These are phyloP conservation scores for Gaeumannomyces tritici DNA, from an alignment of 2,329 filamentous ascomycete species.

Conservation along the genomic window DNA sequence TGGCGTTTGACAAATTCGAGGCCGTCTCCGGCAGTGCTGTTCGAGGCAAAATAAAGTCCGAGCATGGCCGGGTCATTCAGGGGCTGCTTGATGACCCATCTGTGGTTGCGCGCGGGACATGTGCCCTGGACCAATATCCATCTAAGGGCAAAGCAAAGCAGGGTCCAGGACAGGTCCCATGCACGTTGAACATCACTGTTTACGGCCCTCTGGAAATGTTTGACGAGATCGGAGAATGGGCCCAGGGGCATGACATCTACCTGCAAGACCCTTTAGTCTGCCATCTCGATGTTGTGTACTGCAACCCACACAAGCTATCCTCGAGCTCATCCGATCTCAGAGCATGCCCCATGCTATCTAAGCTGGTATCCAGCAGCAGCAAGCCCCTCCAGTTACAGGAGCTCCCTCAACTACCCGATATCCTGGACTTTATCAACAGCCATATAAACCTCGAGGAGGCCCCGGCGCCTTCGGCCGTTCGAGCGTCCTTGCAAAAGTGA, in stretches of 20 bases:
- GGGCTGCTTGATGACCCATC: constrained; percentile 5
- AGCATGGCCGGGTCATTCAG: constrained; percentile 1
- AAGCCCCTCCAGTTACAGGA: background rate
- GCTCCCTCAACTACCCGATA: constrained; percentile 8
- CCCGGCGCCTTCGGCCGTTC: constrained; percentile 15
- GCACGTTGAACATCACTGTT: constrained; percentile 15
- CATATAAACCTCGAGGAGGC: constrained; percentile 17
- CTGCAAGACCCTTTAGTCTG: constrained; percentile 23
- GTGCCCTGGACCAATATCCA: background rate
- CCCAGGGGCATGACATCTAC: constrained; percentile 20
- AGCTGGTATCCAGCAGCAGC: background rate
- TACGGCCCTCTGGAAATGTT: constrained; percentile 18
- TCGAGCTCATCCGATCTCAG: background rate
- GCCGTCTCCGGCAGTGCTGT: background rate
- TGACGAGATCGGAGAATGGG: constrained; percentile 19
- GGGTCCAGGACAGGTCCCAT: background rate
- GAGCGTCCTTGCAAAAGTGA: constrained; percentile 15
- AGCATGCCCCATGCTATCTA: background rate
- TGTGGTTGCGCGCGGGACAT: constrained; percentile 1
- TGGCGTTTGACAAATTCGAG: background rate
- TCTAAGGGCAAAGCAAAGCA: background rate
- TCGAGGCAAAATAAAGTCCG: constrained; percentile 1
- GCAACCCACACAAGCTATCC: constrained; percentile 23
- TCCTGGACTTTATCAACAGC: constrained; percentile 16
- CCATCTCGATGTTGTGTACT: constrained; percentile 18